A percentile compares a stretch with the other conserved stretches of the same genome.
phyloP scores from a whole-genome alignment of 805 yeast species.

The Monosporozyma servazzii region DNA sequence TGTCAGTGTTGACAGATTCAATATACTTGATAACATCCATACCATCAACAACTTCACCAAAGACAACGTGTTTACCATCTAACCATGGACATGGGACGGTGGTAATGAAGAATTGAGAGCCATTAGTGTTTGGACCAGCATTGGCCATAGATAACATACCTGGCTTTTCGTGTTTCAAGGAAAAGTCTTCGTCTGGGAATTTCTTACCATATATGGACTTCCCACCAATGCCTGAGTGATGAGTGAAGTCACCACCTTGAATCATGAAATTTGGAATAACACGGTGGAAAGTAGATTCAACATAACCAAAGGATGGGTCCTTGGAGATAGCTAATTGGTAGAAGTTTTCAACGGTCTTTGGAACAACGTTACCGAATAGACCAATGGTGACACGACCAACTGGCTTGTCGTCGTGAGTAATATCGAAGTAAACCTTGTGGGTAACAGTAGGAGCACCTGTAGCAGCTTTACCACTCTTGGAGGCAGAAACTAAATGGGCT shows the following conservation, averaged over 20 bases:
- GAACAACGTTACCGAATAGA: constrained; percentile 75
- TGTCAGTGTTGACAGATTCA: constrained; percentile 60
- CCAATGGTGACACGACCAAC: constrained; percentile 84
- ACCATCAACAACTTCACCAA: constrained; percentile 89
- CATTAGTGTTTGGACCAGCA: constrained; percentile 73
- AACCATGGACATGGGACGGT: constrained; percentile 88
- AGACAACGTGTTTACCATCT: constrained; percentile 90
- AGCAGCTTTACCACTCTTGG: constrained; percentile 14
- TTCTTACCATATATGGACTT: constrained; percentile 62
- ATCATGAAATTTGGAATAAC: constrained; percentile 66
- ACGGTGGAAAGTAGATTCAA: constrained; percentile 59
- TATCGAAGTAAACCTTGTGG: constrained; percentile 76
- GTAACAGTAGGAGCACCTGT: constrained; percentile 40
- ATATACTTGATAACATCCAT: constrained; percentile 70
- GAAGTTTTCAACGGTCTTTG: constrained; percentile 85
- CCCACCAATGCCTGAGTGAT: constrained; percentile 65
- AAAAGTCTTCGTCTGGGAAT: constrained; percentile 62
- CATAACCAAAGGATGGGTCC: constrained; percentile 56
- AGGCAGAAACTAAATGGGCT: not conserved
- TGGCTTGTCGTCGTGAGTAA: constrained; percentile 65
- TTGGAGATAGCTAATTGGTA: constrained; percentile 70
- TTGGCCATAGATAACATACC: constrained; percentile 73
- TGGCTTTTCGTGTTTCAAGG: constrained; percentile 57
- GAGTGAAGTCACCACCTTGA: constrained; percentile 75
- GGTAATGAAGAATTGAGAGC: constrained; percentile 84